A percentile compares a stretch with the other conserved stretches of the same genome.
Conservation (phyloP, 2,329 filamentous ascomycete species). For the Neurospora sp. region DNA sequence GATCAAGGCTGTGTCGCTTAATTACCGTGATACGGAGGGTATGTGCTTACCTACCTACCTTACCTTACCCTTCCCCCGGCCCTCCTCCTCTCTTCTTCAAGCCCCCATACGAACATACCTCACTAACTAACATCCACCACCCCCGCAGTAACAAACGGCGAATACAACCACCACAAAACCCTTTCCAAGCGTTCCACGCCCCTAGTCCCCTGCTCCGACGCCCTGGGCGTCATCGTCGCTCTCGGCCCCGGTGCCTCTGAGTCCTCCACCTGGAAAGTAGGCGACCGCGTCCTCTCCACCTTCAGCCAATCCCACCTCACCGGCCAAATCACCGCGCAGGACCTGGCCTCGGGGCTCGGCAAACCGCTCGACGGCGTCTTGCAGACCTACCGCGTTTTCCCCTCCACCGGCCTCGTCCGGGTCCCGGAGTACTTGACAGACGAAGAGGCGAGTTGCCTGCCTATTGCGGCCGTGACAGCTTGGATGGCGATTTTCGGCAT, state of each 20-base stretch:
- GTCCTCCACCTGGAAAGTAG: conserved; percentile 34
- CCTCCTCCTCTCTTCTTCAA: not conserved
- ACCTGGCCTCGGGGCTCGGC: conserved; percentile 49
- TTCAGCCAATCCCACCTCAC: conserved; percentile 49
- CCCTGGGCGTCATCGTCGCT: conserved; percentile 51
- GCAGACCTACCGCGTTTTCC: conserved; percentile 49
- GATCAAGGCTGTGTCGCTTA: conserved; percentile 36
- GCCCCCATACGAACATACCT: not conserved
- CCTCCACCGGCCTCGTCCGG: conserved; percentile 42
- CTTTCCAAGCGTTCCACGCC: conserved; percentile 26
- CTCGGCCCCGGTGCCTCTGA: conserved; percentile 32
- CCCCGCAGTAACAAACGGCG: conserved; percentile 47
- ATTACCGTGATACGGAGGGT: conserved; percentile 42
- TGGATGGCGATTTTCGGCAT: conserved; percentile 57
- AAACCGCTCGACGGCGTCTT: conserved; percentile 49
- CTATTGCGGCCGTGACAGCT: conserved; percentile 52
- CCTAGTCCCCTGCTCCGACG: conserved; percentile 59
- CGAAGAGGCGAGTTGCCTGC: conserved; percentile 50
- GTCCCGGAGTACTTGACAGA: conserved; percentile 46
- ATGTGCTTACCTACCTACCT: not conserved
- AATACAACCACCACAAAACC: conserved; percentile 56
- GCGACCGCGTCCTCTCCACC: conserved; percentile 57
- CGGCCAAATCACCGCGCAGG: conserved; percentile 46
- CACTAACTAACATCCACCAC: not conserved
- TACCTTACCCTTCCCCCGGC: too few species aligned